phyloP scores from a whole-genome alignment of 2,329 filamentous ascomycete genomes.

The Botrytis paeoniae region DNA sequence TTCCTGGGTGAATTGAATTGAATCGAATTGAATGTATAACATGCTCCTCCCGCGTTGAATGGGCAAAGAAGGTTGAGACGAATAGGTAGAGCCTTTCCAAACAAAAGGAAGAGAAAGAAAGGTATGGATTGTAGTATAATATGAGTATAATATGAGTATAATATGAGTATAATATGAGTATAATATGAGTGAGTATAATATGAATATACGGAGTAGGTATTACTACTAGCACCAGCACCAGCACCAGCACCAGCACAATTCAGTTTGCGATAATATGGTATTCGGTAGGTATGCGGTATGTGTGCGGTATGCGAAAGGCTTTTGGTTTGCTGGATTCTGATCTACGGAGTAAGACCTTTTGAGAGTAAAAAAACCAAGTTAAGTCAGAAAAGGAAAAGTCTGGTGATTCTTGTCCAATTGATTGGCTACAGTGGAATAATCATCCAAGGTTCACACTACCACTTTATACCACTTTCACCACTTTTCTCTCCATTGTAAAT shows the following conservation, averaged over 20 bases:
- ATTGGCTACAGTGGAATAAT: background rate
- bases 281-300: background rate
- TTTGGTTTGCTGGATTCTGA: background rate
- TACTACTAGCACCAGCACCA: background rate
- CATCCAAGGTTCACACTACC: background rate
- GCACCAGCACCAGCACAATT: background rate
- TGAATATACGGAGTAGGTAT: no score
- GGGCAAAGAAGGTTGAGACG: background rate
- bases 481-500: background rate
- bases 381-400: background rate
- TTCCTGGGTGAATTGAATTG: background rate
- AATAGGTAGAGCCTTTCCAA: background rate
- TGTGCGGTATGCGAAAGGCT: background rate
- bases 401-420: background rate
- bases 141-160: background rate
- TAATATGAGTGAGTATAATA: no score
- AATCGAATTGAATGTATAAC: background rate
- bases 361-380: background rate
- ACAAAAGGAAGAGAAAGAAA: background rate
- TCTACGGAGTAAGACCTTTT: background rate
- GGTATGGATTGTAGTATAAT: background rate
- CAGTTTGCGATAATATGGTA: background rate
- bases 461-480: background rate
- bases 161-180: no score
- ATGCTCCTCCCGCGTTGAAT: background rate